Evolutionary conservation across 352 stramenopile genomes (phyloP).

Genomic region (Phytophthora crassamura): DNA sequence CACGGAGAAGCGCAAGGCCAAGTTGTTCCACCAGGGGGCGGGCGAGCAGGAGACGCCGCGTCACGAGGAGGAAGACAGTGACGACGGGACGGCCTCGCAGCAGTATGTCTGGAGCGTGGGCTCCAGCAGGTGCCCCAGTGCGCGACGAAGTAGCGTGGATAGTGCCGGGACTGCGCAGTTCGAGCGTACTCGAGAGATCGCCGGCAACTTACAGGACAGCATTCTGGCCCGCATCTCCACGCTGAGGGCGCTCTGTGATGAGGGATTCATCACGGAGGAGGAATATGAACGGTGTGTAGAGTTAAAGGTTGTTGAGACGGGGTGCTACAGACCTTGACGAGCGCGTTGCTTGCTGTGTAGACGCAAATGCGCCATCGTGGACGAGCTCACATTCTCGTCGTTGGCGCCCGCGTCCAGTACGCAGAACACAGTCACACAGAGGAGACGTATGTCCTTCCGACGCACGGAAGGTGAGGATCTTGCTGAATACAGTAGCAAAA

Average conservation of each 20-base stretch:
- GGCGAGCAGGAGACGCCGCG: conserved; percentile 21
- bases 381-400: conserved; percentile 72
- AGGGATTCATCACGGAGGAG: conserved; percentile 80
- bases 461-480: conserved; percentile 37
- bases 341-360: conserved; percentile 30
- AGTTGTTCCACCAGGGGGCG: conserved; percentile 33
- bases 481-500: not conserved
- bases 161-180: conserved; percentile 27
- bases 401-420: conserved; percentile 29
- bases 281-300: conserved; percentile 73
- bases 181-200: conserved; percentile 50
- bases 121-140: conserved; percentile 22
- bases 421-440: conserved; percentile 44
- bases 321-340: not conserved
- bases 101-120: conserved; percentile 32
- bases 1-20: conserved; percentile 36
- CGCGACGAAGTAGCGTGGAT: conserved; percentile 12
- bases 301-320: not conserved
- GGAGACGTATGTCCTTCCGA: conserved; percentile 39
- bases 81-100: conserved; percentile 18
- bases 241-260: conserved; percentile 72
- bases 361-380: conserved; percentile 77
- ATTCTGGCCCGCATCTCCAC: conserved; percentile 77
- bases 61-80: conserved; percentile 12
- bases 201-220: conserved; percentile 51